phyloP scores from a whole-genome alignment of 495 filamentous ascomycete species.

The Staphylotrichum longicolle region DNA sequence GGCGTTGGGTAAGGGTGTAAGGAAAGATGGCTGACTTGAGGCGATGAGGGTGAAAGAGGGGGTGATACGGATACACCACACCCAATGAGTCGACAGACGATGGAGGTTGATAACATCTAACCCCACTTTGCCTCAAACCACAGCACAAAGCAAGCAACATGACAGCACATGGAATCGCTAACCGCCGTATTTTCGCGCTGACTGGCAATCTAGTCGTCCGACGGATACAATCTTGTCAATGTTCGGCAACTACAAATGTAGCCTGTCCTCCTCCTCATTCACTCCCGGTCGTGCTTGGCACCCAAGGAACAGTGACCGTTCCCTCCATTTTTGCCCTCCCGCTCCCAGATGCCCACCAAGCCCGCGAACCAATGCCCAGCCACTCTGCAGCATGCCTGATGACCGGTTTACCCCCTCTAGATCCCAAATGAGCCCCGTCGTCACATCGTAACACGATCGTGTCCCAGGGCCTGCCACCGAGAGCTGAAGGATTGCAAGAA shows the following conservation, averaged over 20 bases:
- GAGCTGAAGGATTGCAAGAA: slow-evolving; percentile 8
- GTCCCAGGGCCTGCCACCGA: slow-evolving; percentile 20
- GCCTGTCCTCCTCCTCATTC: not conserved
- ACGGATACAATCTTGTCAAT: slow-evolving; percentile 8
- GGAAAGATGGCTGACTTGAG: not conserved
- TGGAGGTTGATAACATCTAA: not conserved
- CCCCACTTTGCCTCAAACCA: slow-evolving; percentile 6
- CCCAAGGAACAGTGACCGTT: not conserved
- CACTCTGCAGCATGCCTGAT: slow-evolving; percentile 14
- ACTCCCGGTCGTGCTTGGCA: not conserved
- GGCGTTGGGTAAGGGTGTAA: not conserved
- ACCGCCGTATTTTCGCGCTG: slow-evolving; percentile 1
- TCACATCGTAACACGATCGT: slow-evolving; percentile 18
- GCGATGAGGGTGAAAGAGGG: not conserved
- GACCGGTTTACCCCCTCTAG: slow-evolving; percentile 1
- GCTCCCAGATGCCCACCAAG: slow-evolving; percentile 9
- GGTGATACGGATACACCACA: not conserved
- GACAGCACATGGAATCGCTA: not conserved
- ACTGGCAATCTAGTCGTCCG: slow-evolving; percentile 10
- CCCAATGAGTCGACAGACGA: not conserved
- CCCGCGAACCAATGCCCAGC: slow-evolving; percentile 12
- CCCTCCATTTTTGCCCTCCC: not conserved
- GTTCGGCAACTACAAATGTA: slow-evolving; percentile 1
- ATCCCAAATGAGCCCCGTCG: slow-evolving; percentile 15
- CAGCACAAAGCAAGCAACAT: not conserved